phyloP scores from a whole-genome alignment of 2,329 filamentous ascomycete species.

The Nemania sp. region DNA sequence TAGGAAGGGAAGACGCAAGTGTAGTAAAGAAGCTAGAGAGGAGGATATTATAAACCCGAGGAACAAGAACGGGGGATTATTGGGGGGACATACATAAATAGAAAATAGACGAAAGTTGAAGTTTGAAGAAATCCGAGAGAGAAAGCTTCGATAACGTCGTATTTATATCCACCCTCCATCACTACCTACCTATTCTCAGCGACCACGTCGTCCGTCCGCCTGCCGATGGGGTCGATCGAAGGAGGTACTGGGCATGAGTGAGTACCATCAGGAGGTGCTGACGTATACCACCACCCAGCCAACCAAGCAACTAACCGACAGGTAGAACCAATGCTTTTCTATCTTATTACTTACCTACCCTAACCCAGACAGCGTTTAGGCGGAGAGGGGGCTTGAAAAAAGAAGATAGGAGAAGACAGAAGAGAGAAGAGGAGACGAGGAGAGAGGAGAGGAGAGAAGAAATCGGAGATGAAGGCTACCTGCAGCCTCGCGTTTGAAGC shows the following conservation, averaged over 20 bases:
- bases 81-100: background rate
- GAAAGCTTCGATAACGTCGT: background rate
- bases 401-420: no score
- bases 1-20: no score
- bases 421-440: no score
- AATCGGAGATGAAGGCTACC: background rate
- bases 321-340: no score
- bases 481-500: conserved; percentile 10
- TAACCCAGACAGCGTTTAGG: background rate
- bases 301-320: no score
- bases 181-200: background rate
- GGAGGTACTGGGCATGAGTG: no score
- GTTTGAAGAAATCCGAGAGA: background rate
- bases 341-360: background rate
- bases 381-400: background rate
- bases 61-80: no score
- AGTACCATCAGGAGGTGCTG: background rate
- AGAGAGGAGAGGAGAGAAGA: no score
- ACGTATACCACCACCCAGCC: background rate
- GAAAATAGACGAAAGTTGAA: background rate
- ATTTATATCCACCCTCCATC: background rate
- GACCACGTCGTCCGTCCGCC: background rate
- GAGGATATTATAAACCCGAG: no score
- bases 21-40: no score
- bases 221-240: no score